Percentiles rank a stretch among this genome's conserved stretches.
phyloP scores from a whole-genome alignment of 1,284 basidiomycete genomes.

The Sanghuangporus baumii region DNA sequence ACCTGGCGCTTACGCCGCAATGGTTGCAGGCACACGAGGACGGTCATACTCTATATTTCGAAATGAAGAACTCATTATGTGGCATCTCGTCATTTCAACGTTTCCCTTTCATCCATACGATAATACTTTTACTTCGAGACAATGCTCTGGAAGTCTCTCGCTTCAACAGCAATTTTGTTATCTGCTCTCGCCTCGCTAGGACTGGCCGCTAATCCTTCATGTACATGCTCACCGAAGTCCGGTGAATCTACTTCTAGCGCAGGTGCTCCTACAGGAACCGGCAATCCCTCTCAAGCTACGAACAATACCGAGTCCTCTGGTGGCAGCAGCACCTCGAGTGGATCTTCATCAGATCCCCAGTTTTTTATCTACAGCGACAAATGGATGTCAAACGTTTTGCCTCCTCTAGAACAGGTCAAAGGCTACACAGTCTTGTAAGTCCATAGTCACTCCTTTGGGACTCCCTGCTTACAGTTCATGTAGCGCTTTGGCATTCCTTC shows the following conservation, averaged over 20 bases:
- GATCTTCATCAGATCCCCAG: not conserved
- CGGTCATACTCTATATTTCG: no score
- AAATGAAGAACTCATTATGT: no score
- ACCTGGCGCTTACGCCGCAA: no score
- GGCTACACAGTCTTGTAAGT: slow-evolving; percentile 12
- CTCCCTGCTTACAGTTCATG: not conserved
- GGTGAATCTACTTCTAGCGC: not conserved
- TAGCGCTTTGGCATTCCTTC: slow-evolving; percentile 21
- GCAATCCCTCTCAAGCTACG: not conserved
- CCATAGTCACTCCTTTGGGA: not conserved
- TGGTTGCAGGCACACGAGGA: no score
- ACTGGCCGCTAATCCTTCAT: not conserved
- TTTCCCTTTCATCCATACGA: not conserved
- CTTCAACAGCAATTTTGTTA: not conserved
- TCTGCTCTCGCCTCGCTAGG: not conserved
- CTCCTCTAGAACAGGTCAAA: not conserved
- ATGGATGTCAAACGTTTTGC: not conserved
- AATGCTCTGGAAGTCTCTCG: slow-evolving; percentile 9
- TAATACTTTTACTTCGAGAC: not conserved
- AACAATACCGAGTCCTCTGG: not conserved
- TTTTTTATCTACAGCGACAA: slow-evolving; percentile 12
- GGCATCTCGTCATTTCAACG: no score
- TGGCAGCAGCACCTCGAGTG: not conserved
- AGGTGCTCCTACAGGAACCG: not conserved
- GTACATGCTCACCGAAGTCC: not conserved